Conservation (phyloP, 352 stramenopile genomes). For the Phytopythium mirpurense region DNA sequence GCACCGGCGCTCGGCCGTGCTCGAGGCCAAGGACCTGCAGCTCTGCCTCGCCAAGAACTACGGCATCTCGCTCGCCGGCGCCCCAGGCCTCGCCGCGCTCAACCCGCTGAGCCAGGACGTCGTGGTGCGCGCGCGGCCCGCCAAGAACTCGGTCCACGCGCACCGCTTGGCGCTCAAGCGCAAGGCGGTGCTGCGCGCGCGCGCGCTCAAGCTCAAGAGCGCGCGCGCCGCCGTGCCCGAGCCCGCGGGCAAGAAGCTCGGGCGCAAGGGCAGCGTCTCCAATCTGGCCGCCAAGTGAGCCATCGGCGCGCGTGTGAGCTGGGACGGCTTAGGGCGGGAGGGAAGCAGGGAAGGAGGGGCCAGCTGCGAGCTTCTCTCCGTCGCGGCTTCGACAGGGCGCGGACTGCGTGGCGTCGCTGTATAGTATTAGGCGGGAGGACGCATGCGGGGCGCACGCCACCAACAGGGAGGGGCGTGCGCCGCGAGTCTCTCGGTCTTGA, state of each 20-base stretch:
- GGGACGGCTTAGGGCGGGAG: no score
- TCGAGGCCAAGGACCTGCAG: slow-evolving; percentile 74
- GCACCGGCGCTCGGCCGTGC: slow-evolving; percentile 65
- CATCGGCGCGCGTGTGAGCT: no score
- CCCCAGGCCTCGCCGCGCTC: slow-evolving; percentile 24
- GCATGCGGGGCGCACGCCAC: no score
- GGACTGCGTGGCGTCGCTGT: not conserved
- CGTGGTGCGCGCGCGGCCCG: slow-evolving; percentile 43
- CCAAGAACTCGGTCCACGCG: slow-evolving; percentile 81
- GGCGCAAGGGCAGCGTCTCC: slow-evolving; percentile 43
- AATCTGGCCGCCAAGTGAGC: slow-evolving; percentile 26
- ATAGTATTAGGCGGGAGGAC: slow-evolving; percentile 1
- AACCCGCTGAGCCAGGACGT: slow-evolving; percentile 56
- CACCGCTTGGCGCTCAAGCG: slow-evolving; percentile 75
- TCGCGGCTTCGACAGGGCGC: no score
- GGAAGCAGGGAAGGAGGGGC: no score
- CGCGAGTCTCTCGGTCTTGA: no score
- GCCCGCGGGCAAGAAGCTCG: slow-evolving; percentile 28
- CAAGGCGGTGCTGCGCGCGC: slow-evolving; percentile 53
- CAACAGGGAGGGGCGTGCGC: no score
- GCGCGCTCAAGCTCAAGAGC: slow-evolving; percentile 49
- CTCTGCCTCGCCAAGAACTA: slow-evolving; percentile 85
- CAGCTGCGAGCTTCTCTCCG: no score
- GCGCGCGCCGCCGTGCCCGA: slow-evolving; percentile 25
- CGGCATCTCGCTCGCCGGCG: slow-evolving; percentile 71